Conservation (phyloP, 805 yeast genomes). For the Barnettozyma sucrosica region DNA sequence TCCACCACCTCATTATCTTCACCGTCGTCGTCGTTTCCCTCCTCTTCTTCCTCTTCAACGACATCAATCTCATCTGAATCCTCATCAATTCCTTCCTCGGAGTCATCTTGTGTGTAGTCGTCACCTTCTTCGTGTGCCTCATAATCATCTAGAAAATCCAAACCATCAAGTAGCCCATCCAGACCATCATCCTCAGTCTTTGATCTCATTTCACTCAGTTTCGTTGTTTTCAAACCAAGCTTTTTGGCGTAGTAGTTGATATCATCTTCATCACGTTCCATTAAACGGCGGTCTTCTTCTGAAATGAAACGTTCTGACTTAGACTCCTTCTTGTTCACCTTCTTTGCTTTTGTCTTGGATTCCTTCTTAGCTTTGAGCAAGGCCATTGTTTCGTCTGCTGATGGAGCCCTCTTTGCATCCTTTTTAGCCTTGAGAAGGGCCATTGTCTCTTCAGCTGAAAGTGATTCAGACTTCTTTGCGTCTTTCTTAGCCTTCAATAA, state of each 20-base stretch:
- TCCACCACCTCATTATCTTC: conserved; percentile 13
- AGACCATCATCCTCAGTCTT: conserved; percentile 59
- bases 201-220: conserved; percentile 40
- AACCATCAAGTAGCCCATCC: conserved; percentile 78
- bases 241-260: conserved; percentile 78
- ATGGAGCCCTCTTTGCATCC: conserved; percentile 15
- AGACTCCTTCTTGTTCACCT: background rate
- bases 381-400: conserved; percentile 32
- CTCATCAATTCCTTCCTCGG: conserved; percentile 17
- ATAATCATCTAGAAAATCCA: conserved; percentile 35
- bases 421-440: conserved; percentile 28
- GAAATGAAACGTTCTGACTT: conserved; percentile 13
- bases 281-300: conserved; percentile 43
- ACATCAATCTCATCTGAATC: conserved; percentile 23
- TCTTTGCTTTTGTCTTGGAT: conserved; percentile 14
- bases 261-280: conserved; percentile 66
- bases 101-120: conserved; percentile 19
- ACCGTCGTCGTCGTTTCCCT: conserved; percentile 15
- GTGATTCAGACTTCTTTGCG: conserved; percentile 16
- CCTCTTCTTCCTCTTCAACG: conserved; percentile 21
- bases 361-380: conserved; percentile 27
- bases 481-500: conserved; percentile 30
- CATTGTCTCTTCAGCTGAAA: conserved; percentile 31
- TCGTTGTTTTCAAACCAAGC: conserved; percentile 59
- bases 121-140: conserved; percentile 28